A percentile compares a stretch with the other conserved stretches of the same genome.
Evolutionary conservation across 805 yeast genomes (phyloP).

Genomic region (Starmerella floris): DNA sequence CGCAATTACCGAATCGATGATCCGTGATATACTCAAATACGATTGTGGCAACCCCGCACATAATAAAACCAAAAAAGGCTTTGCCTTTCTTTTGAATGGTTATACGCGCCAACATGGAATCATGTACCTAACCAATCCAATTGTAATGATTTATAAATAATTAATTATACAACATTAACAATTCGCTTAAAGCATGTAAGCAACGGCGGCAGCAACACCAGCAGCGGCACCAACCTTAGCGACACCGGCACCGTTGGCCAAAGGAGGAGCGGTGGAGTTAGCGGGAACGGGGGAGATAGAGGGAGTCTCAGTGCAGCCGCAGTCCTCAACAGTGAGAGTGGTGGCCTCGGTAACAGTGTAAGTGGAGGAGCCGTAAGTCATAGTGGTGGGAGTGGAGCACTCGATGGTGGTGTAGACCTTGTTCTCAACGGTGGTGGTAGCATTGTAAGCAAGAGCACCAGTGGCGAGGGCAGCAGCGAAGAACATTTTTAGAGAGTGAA

Average conservation of each 20-base stretch:
- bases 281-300: constrained; percentile 27
- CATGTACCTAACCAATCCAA: too few relatives aligned
- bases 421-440: constrained; percentile 19
- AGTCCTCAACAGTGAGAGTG: constrained; percentile 44
- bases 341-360: constrained; percentile 37
- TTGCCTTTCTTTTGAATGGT: too few relatives aligned
- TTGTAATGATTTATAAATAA: too few relatives aligned
- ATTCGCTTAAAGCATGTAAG: constrained; percentile 2
- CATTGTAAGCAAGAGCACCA: constrained; percentile 33
- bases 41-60: too few relatives aligned
- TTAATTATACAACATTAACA: not conserved
- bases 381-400: constrained; percentile 23
- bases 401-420: constrained; percentile 22
- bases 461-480: constrained; percentile 42
- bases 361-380: constrained; percentile 30
- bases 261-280: constrained; percentile 14
- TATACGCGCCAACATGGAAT: too few relatives aligned
- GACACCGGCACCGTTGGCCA: constrained; percentile 18
- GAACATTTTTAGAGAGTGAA: constrained; percentile 6
- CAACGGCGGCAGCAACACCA: constrained; percentile 21
- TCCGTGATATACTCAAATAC: too few relatives aligned
- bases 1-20: too few relatives aligned
- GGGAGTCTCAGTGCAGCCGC: constrained; percentile 55
- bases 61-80: too few relatives aligned
- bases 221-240: constrained; percentile 20